Conservation (phyloP, 1,284 basidiomycete genomes). For the Cryptococcus sp. region DNA sequence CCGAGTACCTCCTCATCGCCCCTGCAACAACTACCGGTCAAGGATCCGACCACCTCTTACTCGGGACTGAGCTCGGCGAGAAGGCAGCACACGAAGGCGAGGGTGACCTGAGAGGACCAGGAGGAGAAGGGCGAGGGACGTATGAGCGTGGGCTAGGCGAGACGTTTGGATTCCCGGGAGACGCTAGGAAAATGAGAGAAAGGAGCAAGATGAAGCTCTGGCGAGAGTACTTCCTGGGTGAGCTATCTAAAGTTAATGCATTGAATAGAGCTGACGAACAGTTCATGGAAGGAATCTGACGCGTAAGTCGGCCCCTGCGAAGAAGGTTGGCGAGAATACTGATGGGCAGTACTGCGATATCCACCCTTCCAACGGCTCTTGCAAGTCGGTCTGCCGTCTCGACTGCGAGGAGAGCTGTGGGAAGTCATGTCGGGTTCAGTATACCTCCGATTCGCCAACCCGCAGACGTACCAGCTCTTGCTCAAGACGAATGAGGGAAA, state of each 20-base stretch:
- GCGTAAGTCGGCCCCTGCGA: conserved; percentile 16
- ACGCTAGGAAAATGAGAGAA: conserved; percentile 90
- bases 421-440: conserved; percentile 93
- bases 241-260: conserved; percentile 19
- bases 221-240: conserved; percentile 80
- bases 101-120: conserved; percentile 50
- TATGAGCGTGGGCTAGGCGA: conserved; percentile 83
- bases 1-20: conserved; percentile 69
- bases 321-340: neutral
- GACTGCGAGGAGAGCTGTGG: conserved; percentile 96
- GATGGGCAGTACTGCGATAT: conserved; percentile 72
- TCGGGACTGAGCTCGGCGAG: conserved; percentile 24
- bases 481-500: conserved; percentile 74
- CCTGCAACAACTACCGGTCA: conserved; percentile 6
- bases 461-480: conserved; percentile 75
- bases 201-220: conserved; percentile 97
- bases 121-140: conserved; percentile 48
- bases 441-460: conserved; percentile 81
- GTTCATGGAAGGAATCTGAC: conserved; percentile 47
- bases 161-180: conserved; percentile 85
- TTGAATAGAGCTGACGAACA: conserved; percentile 9
- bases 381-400: conserved; percentile 93
- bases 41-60: conserved; percentile 18
- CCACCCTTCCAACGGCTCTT: conserved; percentile 94
- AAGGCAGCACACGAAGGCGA: conserved; percentile 48